phyloP scores from a whole-genome alignment of 441 rosid genomes.

The Manihot esculenta region DNA sequence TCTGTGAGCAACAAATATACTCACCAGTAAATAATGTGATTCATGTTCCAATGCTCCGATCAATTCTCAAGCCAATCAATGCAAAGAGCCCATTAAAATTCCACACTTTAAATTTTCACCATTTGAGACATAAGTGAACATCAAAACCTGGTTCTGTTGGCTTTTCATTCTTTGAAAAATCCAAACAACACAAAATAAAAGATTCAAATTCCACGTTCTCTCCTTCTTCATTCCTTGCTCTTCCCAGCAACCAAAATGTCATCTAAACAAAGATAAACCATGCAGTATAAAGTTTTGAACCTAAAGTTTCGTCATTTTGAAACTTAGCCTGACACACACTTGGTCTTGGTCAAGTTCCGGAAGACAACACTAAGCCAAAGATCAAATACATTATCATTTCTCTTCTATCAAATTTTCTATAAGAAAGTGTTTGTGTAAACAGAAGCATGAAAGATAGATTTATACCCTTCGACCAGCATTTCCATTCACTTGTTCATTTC shows the following conservation, averaged over 20 bases:
- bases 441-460: not conserved
- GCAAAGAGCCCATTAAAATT: constrained; percentile 1
- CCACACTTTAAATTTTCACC: not conserved
- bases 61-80: not conserved
- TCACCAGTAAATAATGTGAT: constrained; percentile 13
- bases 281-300: not conserved
- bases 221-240: constrained; percentile 1
- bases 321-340: not conserved
- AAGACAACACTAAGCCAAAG: not conserved
- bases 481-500: constrained; percentile 37
- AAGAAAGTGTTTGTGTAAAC: not conserved
- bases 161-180: constrained; percentile 8
- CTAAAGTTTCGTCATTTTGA: not conserved
- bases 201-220: not conserved
- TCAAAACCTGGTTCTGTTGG: not conserved
- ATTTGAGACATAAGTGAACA: constrained; percentile 1
- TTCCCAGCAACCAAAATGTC: not conserved
- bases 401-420: not conserved
- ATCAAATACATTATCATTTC: not conserved
- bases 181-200: constrained; percentile 6
- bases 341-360: not conserved
- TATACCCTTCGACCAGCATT: constrained; percentile 55
- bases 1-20: constrained; percentile 40
- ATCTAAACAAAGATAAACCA: constrained; percentile 13
- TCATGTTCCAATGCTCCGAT: not conserved